Evolutionary conservation across 192 early-diverging fungal genomes (phyloP), one percentile per base, ranked within the genome.

Genomic region (Kappamyces sp.): DNA sequence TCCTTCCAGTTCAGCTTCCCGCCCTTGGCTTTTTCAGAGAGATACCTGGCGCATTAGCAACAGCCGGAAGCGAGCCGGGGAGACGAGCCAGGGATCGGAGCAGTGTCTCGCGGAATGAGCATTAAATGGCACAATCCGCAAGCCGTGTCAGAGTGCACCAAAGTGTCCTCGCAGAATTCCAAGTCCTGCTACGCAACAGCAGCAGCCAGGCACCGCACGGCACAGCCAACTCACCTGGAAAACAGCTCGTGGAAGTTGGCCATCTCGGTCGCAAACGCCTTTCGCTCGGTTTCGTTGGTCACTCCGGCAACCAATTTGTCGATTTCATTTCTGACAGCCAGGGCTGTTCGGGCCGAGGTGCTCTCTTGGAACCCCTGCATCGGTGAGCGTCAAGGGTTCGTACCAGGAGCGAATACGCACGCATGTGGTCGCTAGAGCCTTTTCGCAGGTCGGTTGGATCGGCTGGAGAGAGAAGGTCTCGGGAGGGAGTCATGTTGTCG

Each of bases 1-100:
- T 90, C 90, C 58, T 89, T 79, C 96, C 96, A 99, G 73, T 94
- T 87, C 87, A 94, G 74, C 70, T 89, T 90, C 33, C 79, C 72
- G 7, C 84, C 83, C 65, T 88, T 90, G 46, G 83, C 66, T 55
- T 83, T 80, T 59, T 96, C 91, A 44, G 78, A 76, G 46, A 97
- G 75, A 68, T 88, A 99, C 51, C 97, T 87, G 40, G n/a, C n/a
- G n/a, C n/a, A 74, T 84, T 70, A 90, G 90, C 34, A 93, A 77
- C 40, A 80, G 74, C 66, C 84, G 90, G 70, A 91, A 93, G 68
- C 83, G 83, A 60, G 89, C 89, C 90, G 91, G 90, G 49, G 91
- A 87, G 59, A 23, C 23, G 10, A 8, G 7, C 8, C 7, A 52
- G 10, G 51, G 8, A 8, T 52, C 8, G 15, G 23, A 52, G 40